Conservation (phyloP, 768 basidiomycete species). For the Mycena sanguinolenta region DNA sequence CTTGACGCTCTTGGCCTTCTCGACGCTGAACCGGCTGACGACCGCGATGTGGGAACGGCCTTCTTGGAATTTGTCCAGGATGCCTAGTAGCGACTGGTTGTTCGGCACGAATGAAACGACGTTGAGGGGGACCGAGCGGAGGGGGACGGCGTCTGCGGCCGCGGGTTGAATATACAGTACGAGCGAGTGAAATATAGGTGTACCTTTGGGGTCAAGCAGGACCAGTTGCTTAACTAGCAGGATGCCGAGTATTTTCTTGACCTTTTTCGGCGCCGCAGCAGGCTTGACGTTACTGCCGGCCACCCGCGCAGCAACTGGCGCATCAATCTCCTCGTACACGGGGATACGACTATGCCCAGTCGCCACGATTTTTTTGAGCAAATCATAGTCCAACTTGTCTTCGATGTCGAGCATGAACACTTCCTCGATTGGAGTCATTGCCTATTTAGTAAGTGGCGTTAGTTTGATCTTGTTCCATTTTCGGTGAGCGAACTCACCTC, state of each 20-base stretch:
- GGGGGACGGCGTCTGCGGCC: constrained; percentile 80
- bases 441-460: constrained; percentile 49
- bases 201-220: constrained; percentile 87
- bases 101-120: constrained; percentile 89
- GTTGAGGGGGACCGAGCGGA: constrained; percentile 87
- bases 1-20: constrained; percentile 84
- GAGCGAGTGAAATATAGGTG: background rate
- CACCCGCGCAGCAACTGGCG: constrained; percentile 42
- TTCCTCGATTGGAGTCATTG: constrained; percentile 84
- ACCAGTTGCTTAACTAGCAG: constrained; percentile 92
- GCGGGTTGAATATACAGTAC: background rate
- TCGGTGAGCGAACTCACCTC: constrained; percentile 57
- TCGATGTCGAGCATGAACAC: constrained; percentile 93
- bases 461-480: background rate
- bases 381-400: constrained; percentile 83
- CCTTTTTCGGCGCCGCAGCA: constrained; percentile 52
- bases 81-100: constrained; percentile 88
- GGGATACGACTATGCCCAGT: constrained; percentile 90
- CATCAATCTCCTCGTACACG: constrained; percentile 83
- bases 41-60: constrained; percentile 96
- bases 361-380: constrained; percentile 78
- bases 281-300: constrained; percentile 14
- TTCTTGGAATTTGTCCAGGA: constrained; percentile 91
- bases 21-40: constrained; percentile 81
- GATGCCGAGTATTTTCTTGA: constrained; percentile 89